These are phyloP conservation scores for Adenanthera pavonina DNA, from an alignment of 306 rosid species.

Conservation along the genomic window DNA sequence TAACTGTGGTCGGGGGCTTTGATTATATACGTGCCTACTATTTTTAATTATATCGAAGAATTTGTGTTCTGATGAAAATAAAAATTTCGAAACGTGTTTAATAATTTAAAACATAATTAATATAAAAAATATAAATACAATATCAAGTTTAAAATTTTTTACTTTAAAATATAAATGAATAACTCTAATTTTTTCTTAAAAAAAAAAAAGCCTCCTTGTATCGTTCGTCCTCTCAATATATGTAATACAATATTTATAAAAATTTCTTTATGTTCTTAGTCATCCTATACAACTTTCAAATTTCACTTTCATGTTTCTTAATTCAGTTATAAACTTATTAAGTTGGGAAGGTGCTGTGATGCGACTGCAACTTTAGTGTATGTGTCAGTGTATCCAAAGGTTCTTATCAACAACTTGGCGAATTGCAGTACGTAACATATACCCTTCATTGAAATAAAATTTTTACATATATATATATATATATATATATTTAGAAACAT, in stretches of 20 bases:
- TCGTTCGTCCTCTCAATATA: not conserved
- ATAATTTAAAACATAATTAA: not conserved
- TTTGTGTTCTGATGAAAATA: not conserved
- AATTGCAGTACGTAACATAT: not conserved
- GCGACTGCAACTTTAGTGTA: not conserved
- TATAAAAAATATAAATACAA: too few species aligned
- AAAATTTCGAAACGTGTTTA: not conserved
- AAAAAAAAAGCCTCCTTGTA: not conserved
- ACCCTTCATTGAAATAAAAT: slow-evolving; percentile 3
- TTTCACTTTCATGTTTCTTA: not conserved
- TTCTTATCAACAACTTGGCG: not conserved
- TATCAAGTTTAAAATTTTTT: not conserved
- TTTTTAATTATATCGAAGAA: not conserved
- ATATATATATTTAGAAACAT: not conserved
- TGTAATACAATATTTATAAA: not conserved
- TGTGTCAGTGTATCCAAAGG: not conserved
- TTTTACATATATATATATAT: slow-evolving; percentile 4
- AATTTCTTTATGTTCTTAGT: not conserved
- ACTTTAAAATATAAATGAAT: too few species aligned
- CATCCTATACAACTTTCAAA: not conserved
- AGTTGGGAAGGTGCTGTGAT: not conserved
- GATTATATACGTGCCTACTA: not conserved
- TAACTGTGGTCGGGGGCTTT: slow-evolving; percentile 23
- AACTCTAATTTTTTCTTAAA: too few species aligned
- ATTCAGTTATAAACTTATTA: not conserved